phyloP scores from a whole-genome alignment of 345 rosid species.

The Gossypium ekmanianum region DNA sequence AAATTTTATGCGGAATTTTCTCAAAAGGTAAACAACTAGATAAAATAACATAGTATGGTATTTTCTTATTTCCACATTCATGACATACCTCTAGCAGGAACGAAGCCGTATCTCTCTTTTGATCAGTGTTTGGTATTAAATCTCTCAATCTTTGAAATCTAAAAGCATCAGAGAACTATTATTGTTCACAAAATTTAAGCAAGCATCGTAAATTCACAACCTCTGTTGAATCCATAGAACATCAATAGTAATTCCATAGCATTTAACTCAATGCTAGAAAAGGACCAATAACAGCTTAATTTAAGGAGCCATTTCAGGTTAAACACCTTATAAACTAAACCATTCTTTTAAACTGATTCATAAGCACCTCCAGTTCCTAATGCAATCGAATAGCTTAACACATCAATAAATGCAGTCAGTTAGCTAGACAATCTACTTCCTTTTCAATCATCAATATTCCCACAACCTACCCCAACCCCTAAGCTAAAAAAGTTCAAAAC shows the following conservation, averaged over 20 bases:
- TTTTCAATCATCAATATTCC: not conserved
- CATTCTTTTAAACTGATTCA: not conserved
- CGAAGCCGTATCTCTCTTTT: conserved; percentile 91
- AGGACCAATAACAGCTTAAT: not conserved
- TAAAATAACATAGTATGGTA: not conserved
- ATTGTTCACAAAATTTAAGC: not conserved
- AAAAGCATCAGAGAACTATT: conserved; percentile 19
- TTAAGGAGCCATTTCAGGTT: not conserved
- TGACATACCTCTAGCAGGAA: conserved; percentile 77
- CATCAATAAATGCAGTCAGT: not conserved
- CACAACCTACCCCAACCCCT: not conserved
- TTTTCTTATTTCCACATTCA: not conserved
- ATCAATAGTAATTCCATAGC: not conserved
- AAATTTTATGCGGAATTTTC: not conserved
- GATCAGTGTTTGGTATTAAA: conserved; percentile 80
- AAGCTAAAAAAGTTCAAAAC: conserved; percentile 4
- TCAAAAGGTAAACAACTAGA: not conserved
- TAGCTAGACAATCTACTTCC: not conserved
- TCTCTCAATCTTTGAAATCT: conserved; percentile 96
- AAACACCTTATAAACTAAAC: not conserved
- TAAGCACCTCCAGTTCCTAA: not conserved
- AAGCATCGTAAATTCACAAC: not conserved
- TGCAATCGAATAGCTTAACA: not conserved
- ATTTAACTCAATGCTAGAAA: conserved; percentile 1
- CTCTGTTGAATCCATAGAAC: not conserved